Evolutionary conservation across 257 asterid genomes (phyloP).

Genomic region (Haberlea rhodopensis): DNA sequence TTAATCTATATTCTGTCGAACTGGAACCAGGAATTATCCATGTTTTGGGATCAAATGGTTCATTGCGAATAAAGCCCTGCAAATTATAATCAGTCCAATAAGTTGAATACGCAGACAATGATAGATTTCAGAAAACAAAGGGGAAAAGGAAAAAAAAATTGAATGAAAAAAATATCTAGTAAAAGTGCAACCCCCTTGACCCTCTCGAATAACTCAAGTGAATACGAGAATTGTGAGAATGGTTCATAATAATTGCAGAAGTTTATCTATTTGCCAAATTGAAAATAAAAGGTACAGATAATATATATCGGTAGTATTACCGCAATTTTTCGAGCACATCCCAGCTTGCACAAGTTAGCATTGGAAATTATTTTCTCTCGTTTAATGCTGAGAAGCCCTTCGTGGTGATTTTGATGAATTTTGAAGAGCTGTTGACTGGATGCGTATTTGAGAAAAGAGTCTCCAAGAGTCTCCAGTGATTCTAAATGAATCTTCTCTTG

Average conservation of each 20-base stretch:
- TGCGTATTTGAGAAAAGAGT: conserved; percentile 78
- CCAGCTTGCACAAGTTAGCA: conserved; percentile 65
- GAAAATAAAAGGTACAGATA: no score
- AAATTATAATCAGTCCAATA: conserved; percentile 4
- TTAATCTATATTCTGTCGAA: conserved; percentile 27
- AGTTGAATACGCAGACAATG: neutral
- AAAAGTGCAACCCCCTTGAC: neutral
- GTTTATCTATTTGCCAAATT: no score
- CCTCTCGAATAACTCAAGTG: neutral
- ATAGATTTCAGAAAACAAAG: neutral
- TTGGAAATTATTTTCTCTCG: conserved; percentile 53
- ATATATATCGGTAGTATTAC: conserved; percentile 37
- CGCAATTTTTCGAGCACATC: conserved; percentile 59
- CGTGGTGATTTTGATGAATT: conserved; percentile 52
- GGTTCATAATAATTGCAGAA: no score
- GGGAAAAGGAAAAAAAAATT: neutral
- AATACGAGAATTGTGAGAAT: neutral
- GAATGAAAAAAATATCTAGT: neutral
- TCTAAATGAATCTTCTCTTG: conserved; percentile 69
- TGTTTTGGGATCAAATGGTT: conserved; percentile 62
- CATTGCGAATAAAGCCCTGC: conserved; percentile 75
- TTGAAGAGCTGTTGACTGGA: conserved; percentile 59
- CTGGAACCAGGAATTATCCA: conserved; percentile 69
- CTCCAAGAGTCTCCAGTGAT: conserved; percentile 88
- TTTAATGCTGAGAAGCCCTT: conserved; percentile 63